Conservation (phyloP, 495 filamentous ascomycete species). For the Penicillium angulare region DNA sequence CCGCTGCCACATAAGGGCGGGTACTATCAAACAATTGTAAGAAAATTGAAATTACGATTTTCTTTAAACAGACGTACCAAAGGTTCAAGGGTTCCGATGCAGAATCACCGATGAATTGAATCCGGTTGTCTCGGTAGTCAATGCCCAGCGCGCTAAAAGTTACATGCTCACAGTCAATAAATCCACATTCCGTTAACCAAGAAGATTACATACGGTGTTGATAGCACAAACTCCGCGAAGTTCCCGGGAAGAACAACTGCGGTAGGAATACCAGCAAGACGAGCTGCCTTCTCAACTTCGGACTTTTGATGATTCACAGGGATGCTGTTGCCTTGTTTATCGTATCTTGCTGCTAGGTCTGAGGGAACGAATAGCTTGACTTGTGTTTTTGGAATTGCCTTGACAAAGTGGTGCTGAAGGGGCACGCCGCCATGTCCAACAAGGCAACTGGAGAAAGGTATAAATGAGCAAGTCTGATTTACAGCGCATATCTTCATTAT, state of each 20-base stretch:
- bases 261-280: conserved; percentile 18
- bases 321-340: conserved; percentile 14
- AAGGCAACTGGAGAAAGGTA: conserved; percentile 15
- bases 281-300: conserved; percentile 16
- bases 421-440: conserved; percentile 16
- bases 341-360: conserved; percentile 13
- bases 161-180: not conserved
- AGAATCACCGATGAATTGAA: conserved; percentile 13
- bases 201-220: conserved; percentile 2
- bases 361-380: conserved; percentile 23
- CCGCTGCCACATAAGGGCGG: conserved; percentile 15
- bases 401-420: conserved; percentile 14
- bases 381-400: conserved; percentile 20
- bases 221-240: conserved; percentile 20
- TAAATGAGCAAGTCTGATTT: no score
- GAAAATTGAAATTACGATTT: not conserved
- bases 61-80: conserved; percentile 8
- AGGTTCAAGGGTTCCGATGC: conserved; percentile 3
- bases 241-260: conserved; percentile 13
- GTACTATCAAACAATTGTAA: conserved; percentile 13
- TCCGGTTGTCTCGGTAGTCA: conserved; percentile 11
- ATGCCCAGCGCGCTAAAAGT: conserved; percentile 14
- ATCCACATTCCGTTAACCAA: no score
- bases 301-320: conserved; percentile 11
- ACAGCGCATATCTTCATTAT: not conserved